Base-by-base conservation (phyloP, 2,329 filamentous ascomycete genomes). In the Xenoacremonium recifei region DNA sequence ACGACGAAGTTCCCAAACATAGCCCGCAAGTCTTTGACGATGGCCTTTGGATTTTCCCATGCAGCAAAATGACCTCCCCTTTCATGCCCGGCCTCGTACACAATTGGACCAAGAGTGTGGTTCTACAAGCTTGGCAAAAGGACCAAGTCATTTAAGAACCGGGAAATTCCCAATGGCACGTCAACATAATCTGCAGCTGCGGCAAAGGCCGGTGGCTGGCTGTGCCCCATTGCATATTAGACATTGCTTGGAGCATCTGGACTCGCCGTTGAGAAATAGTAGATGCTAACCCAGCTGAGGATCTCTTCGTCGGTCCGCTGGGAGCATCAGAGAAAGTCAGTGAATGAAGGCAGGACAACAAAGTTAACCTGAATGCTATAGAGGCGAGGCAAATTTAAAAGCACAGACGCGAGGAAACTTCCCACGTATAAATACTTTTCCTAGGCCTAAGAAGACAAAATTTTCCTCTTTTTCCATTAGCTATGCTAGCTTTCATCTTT, bases 241-340 rank as follows among this genome's bases (percentile, higher is more conserved):
- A 89, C 87, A 9, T 83, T 65, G 12, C 79, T 58, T 45, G 77
- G 80, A 0, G 86, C 84, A 2, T 80, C 80, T 0, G 86, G 81
- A 0, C 87, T 85, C 2, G 84, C 82, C 0, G 69, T 73, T 13
- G 77, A 82, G 39, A 89, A 89, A 59, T 76, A 80, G 60, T 90
- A 90, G 33, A 90, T 77, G 41, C 73, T 79, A 1, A 89, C 66
- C 87, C 85, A 91, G 0, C 81, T 87, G 21, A 87, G 66, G 12
- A 90, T 74, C 65, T 90, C 85, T 37, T 89, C 84, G 48, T 87
- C 82, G 0, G 80, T 84, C 85, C 85, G 11, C 20, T 46, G 38
- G 3, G 21, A 35, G 19, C 39, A 45, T 4, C 37, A 42, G 13
- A 13, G 32, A 7, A 39, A 45, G 12, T 49, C 35, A 10, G 21